Percentiles rank a stretch among this genome's conserved stretches.
These are phyloP conservation scores for Colletotrichum spinosum DNA, from an alignment of 2,329 filamentous ascomycete genomes.

Conservation along the genomic window DNA sequence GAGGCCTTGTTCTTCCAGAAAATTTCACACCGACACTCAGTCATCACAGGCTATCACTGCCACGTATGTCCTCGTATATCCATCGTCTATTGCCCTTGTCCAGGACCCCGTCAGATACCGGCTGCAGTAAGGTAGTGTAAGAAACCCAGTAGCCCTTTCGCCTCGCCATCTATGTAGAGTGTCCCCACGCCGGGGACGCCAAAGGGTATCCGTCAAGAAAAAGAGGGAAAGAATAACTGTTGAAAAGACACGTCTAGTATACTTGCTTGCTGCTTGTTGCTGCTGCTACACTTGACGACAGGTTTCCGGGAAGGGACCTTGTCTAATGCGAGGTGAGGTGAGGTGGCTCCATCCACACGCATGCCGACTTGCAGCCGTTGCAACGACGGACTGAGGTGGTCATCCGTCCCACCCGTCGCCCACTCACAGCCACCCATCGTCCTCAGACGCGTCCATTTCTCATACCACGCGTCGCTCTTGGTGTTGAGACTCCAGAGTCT, in stretches of 20 bases:
- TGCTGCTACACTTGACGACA: conserved; percentile 14
- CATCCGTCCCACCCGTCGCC: conserved; percentile 24
- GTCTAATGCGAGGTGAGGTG: conserved; percentile 35
- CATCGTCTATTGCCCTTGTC: conserved; percentile 10
- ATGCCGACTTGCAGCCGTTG: conserved; percentile 10
- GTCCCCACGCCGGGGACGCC: conserved; percentile 32
- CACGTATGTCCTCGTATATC: conserved; percentile 10
- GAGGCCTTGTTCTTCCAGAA: too few species aligned
- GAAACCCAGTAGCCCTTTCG: not conserved
- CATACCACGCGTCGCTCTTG: conserved; percentile 37
- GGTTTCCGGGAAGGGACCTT: not conserved
- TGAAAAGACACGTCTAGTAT: conserved; percentile 6
- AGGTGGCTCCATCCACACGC: conserved; percentile 28
- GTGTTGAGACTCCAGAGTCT: conserved; percentile 30
- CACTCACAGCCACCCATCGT: conserved; percentile 23
- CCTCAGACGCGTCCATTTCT: conserved; percentile 34
- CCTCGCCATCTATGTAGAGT: conserved; percentile 16
- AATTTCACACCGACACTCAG: too few species aligned
- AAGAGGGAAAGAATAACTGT: not conserved
- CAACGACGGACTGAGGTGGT: conserved; percentile 8
- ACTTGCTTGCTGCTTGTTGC: conserved; percentile 14
- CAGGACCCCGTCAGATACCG: not conserved
- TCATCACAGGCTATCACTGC: not conserved
- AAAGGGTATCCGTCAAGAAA: conserved; percentile 35
- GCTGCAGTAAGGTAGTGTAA: not conserved